phyloP scores from a whole-genome alignment of 108 stramenopile genomes.

The Nannochloropsis oceanica region DNA sequence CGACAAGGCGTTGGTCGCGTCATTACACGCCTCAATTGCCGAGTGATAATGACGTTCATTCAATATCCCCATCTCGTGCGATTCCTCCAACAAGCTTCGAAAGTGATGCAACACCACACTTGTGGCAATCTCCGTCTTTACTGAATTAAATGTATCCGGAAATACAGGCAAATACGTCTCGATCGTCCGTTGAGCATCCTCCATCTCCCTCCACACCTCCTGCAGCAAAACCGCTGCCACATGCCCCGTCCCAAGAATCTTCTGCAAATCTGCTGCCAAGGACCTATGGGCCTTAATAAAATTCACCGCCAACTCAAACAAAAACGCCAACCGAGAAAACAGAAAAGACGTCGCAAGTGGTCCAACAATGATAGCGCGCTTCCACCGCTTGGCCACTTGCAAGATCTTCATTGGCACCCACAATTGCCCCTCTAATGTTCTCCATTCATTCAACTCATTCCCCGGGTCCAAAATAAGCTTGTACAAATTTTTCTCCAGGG shows the following conservation, averaged over 20 bases:
- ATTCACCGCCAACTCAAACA: constrained; percentile 19
- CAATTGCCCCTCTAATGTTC: background rate
- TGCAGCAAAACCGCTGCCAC: background rate
- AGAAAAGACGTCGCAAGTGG: background rate
- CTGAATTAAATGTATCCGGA: background rate
- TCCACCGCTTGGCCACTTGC: background rate
- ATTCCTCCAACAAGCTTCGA: background rate
- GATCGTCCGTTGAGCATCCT: background rate
- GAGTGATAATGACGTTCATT: background rate
- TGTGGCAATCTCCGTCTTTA: background rate
- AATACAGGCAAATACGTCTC: background rate
- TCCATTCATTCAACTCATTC: background rate
- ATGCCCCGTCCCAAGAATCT: background rate
- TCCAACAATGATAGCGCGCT: background rate
- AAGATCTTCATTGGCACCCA: background rate
- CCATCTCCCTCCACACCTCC: background rate
- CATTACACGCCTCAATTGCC: background rate
- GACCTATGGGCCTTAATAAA: constrained; percentile 7
- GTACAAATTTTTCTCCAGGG: background rate
- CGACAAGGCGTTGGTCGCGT: background rate
- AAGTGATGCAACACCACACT: background rate
- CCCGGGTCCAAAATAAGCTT: background rate
- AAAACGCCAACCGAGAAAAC: constrained; percentile 3
- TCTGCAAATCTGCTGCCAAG: background rate
- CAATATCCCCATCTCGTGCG: background rate